phyloP scores from a whole-genome alignment of 2,329 filamentous ascomycete species.

The Knoxdaviesia proteae region DNA sequence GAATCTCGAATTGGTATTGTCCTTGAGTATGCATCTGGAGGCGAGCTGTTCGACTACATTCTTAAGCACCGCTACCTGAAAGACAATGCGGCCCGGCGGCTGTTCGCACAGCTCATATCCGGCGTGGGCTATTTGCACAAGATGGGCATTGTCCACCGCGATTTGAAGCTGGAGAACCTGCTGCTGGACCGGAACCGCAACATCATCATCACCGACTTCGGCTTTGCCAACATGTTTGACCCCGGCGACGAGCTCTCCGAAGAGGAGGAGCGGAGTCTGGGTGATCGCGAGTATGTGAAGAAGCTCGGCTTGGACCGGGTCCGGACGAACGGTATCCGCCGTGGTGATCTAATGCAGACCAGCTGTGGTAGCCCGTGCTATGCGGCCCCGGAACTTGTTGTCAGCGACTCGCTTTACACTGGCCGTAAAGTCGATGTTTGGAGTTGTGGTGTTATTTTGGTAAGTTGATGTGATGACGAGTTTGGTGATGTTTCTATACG shows the following conservation, averaged over 20 bases:
- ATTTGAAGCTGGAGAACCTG: constrained; percentile 90
- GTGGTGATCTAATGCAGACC: constrained; percentile 95
- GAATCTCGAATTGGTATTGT: constrained; percentile 96
- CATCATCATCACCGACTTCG: constrained; percentile 99
- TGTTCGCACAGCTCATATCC: constrained; percentile 91
- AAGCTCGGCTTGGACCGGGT: constrained; percentile 65
- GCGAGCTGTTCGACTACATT: constrained; percentile 96
- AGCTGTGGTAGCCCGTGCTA: constrained; percentile 98
- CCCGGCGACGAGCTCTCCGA: constrained; percentile 70
- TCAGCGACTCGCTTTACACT: constrained; percentile 92
- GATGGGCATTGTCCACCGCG: constrained; percentile 93
- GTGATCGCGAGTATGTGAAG: constrained; percentile 76
- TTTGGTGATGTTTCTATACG: background rate
- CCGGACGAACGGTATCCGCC: constrained; percentile 52
- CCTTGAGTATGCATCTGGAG: constrained; percentile 91
- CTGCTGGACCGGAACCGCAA: constrained; percentile 90
- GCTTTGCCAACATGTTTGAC: constrained; percentile 95
- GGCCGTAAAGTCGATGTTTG: constrained; percentile 96
- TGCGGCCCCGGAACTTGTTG: constrained; percentile 86
- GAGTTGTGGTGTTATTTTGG: constrained; percentile 97
- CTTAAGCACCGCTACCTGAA: constrained; percentile 92
- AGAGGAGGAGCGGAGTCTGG: constrained; percentile 72
- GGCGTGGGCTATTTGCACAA: constrained; percentile 96
- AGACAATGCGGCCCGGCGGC: constrained; percentile 68
- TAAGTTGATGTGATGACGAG: constrained; percentile 24